These are phyloP conservation scores for Setomelanomma holmii DNA, from an alignment of 2,329 filamentous ascomycete species.

Conservation along the genomic window DNA sequence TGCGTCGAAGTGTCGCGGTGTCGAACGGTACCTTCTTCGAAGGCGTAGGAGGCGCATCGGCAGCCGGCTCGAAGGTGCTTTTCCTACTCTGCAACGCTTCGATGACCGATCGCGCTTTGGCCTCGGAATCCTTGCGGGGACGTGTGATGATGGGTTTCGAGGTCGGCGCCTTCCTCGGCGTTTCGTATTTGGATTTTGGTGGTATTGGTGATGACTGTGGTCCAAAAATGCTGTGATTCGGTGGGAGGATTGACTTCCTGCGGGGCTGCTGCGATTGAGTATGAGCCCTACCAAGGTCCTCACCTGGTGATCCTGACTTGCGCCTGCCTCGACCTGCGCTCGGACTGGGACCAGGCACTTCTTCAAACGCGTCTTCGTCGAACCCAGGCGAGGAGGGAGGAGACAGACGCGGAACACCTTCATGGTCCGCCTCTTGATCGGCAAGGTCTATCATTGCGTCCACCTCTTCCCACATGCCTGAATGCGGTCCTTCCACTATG, in stretches of 20 bases:
- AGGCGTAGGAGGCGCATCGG: slow-evolving; percentile 35
- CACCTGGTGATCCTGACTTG: slow-evolving; percentile 39
- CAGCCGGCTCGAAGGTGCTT: slow-evolving; percentile 37
- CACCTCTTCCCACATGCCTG: slow-evolving; percentile 76
- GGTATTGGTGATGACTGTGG: slow-evolving; percentile 42
- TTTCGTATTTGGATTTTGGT: slow-evolving; percentile 31
- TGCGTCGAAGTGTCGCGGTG: slow-evolving; percentile 67
- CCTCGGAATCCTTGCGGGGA: slow-evolving; percentile 63
- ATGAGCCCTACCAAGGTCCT: slow-evolving; percentile 30
- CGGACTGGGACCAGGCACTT: slow-evolving; percentile 52
- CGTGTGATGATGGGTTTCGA: slow-evolving; percentile 45
- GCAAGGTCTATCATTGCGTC: slow-evolving; percentile 89
- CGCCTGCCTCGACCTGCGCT: slow-evolving; percentile 36
- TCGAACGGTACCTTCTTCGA: slow-evolving; percentile 69
- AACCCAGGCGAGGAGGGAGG: slow-evolving; percentile 64
- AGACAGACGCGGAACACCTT: slow-evolving; percentile 60
- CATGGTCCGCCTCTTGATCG: slow-evolving; percentile 69
- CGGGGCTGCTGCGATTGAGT: slow-evolving; percentile 30
- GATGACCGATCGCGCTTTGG: slow-evolving; percentile 67
- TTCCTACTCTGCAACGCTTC: slow-evolving; percentile 64
- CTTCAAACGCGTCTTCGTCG: slow-evolving; percentile 66
- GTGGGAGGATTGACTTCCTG: slow-evolving; percentile 46
- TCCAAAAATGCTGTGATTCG: slow-evolving; percentile 46
- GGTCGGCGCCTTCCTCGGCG: slow-evolving; percentile 36
- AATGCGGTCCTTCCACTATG: slow-evolving; percentile 66